Base-by-base conservation (phyloP, 2,329 filamentous ascomycete species). In the Colletotrichum camelliae region DNA sequence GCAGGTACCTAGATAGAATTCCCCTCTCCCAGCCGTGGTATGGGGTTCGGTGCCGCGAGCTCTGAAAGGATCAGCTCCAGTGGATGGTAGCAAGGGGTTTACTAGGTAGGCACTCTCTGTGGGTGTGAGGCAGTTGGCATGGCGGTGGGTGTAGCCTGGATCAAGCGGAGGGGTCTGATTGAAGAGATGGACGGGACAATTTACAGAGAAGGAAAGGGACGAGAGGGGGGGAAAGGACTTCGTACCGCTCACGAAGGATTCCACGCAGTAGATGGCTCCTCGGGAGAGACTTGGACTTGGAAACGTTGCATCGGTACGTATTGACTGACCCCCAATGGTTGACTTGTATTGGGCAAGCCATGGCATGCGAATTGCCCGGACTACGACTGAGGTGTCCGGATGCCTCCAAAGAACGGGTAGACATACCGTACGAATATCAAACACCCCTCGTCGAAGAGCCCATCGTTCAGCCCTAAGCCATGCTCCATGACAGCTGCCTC, bases 301-400 rank as follows among this genome's bases (percentile, higher is more conserved):
- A 37, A 37, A 74, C 43, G 71, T 70, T 58, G 29, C 66, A 70
- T 74, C 60, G 67, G 33, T 37, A 74, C 58, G 66, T 74, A 57
- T 21, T 9, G 13, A 21, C 9, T 39, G 24, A 37, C 37, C 55
- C 64, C 29, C 24, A 18, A 29, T 24, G 55, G 21, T n/a, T 48
- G 18, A 58, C 31, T 39, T 18, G 16, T 35, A 61, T 10, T 61
- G 58, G 31, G 24, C 55, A 58, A 16, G 8, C 24, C 15, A 16
- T 58, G 24, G 24, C 21, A 16, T 27, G 21, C 8, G 8, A 27
- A 31, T 13, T 27, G 24, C 27, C 24, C 16, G 21, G 55, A 31
- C 55, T 27, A 24, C 55, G 15, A 58, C 24, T 27, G 24, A 58
- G 55, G 15, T 27, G 10, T 58, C 24, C 55, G 15, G 55, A 16